Base-by-base conservation (phyloP, 306 rosid species). In the Cucurbita maxima region DNA sequence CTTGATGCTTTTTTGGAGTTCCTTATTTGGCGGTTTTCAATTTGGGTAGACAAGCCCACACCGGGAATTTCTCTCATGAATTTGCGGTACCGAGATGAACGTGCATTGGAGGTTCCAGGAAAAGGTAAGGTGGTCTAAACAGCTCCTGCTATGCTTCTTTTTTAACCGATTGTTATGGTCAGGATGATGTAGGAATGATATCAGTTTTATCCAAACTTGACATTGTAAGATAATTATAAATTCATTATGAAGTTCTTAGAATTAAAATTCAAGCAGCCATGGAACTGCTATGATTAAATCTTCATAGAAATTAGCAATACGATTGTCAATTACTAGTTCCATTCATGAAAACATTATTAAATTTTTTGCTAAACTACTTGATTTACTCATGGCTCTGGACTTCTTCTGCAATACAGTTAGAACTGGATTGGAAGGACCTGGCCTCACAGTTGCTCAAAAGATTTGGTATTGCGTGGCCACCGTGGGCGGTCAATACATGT, bases 1-100 rank as follows among this genome's bases (percentile, higher is more conserved):
- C 86, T 85, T 84, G 83, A 87, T 83, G 99, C 99, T 74, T 94
- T 94, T 82, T 92, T 94, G 59, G 96, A 91, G 90, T 94, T 94
- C 83, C 96, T 94, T 72, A 94, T 94, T 78, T 94, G 97, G 99
- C 76, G 97, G 18, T 94, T 94, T 79, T 94, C 99, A 14, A 91
- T 94, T 81, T 94, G 99, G 99, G 96, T 88, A 71, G 99, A 94
- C 82, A 94, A 94, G 81, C 99, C 99, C 51, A 94, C 99, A 61
- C 99, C 99, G 0, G 99, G 99, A 77, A 90, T 94, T 55, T 85
- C 95, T 61, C 96, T 94, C 72, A 94, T 94, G 99, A 94, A 94
- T 69, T 82, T 94, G 85, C 85, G 99, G 79, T 94, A 94, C 76
- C 85, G 99, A 84, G 90, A 94, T 54, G 99, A 94, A 76, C 91